Evolutionary conservation across 345 rosid species (phyloP).

Genomic region (Pistacia atlantica): DNA sequence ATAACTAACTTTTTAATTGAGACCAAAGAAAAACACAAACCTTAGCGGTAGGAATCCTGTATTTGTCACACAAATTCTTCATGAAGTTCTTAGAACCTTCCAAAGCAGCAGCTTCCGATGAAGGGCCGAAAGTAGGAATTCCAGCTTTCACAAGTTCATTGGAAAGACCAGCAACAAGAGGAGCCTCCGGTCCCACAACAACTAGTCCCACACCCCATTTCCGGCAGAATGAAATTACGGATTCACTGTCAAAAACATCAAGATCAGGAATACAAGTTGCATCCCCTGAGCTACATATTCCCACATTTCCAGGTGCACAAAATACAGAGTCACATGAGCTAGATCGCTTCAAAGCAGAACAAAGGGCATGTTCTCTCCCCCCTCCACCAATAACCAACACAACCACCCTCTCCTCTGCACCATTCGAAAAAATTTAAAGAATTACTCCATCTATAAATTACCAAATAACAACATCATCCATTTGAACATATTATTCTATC

Average conservation of each 20-base stretch:
- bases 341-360: constrained; percentile 78
- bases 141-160: constrained; percentile 70
- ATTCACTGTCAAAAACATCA: constrained; percentile 57
- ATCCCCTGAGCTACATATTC: constrained; percentile 76
- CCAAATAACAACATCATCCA: not conserved
- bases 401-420: constrained; percentile 58
- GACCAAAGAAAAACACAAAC: constrained; percentile 34
- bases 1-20: not conserved
- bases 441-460: not conserved
- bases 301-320: constrained; percentile 94
- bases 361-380: constrained; percentile 94
- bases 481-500: not conserved
- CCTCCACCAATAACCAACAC: constrained; percentile 98
- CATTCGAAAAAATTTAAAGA: constrained; percentile 7
- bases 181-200: constrained; percentile 94
- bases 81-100: constrained; percentile 97
- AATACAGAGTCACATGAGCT: constrained; percentile 70
- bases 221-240: constrained; percentile 72
- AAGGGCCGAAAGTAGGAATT: constrained; percentile 88
- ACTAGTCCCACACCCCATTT: constrained; percentile 71
- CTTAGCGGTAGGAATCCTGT: constrained; percentile 93
- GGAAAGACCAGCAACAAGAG: constrained; percentile 86
- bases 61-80: constrained; percentile 88
- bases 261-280: constrained; percentile 83
- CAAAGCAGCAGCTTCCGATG: constrained; percentile 93